These are phyloP conservation scores for Podosphaera fusca DNA, from an alignment of 2,329 filamentous ascomycete species.

Conservation along the genomic window DNA sequence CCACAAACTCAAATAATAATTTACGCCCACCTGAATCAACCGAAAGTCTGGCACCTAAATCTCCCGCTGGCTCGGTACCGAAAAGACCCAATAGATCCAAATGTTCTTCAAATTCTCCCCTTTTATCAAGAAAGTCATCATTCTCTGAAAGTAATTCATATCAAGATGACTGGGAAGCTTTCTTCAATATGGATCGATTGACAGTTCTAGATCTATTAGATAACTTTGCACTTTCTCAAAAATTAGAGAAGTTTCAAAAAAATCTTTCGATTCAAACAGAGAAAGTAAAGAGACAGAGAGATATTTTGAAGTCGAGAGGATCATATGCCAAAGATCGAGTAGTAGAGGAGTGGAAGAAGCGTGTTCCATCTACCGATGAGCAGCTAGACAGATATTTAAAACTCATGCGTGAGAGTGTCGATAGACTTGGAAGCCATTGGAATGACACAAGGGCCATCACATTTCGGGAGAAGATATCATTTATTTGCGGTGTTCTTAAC, in stretches of 20 bases:
- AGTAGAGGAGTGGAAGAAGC: conserved; percentile 75
- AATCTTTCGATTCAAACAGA: conserved; percentile 64
- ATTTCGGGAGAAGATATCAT: conserved; percentile 76
- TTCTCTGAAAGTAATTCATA: conserved; percentile 71
- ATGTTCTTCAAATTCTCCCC: conserved; percentile 25
- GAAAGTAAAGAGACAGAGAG: conserved; percentile 61
- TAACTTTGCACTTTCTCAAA: conserved; percentile 74
- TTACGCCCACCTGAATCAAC: conserved; percentile 7
- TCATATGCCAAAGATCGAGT: conserved; percentile 67
- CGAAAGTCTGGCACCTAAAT: conserved; percentile 4
- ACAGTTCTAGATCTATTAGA: conserved; percentile 85
- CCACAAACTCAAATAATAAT: not conserved
- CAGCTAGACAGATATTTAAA: conserved; percentile 76
- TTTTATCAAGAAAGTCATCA: conserved; percentile 53
- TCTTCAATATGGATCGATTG: conserved; percentile 72
- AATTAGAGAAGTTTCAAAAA: conserved; percentile 74
- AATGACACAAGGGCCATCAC: conserved; percentile 78
- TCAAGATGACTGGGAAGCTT: conserved; percentile 68
- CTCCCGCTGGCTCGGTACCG: conserved; percentile 25
- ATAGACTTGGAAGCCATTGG: conserved; percentile 66
- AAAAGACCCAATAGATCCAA: conserved; percentile 29
- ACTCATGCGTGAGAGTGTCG: conserved; percentile 73
- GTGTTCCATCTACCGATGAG: conserved; percentile 71
- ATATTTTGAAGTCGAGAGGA: conserved; percentile 54
- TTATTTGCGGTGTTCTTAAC: conserved; percentile 90